A percentile compares a stretch with the other conserved stretches of the same genome.
phyloP scores from a whole-genome alignment of 2,329 filamentous ascomycete genomes.

The Trichoderma koningiopsis region DNA sequence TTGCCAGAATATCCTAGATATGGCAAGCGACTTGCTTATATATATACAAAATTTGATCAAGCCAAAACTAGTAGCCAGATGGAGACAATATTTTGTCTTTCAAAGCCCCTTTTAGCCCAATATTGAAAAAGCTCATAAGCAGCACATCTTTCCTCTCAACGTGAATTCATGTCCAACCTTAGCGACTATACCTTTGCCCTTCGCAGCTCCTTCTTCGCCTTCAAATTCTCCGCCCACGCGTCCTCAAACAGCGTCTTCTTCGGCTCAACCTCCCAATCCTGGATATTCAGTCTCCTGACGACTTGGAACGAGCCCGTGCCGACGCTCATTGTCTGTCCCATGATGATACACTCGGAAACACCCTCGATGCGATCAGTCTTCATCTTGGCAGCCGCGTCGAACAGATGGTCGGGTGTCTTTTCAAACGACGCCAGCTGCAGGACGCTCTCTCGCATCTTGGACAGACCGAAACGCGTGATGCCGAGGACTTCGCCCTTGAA shows the following conservation, averaged over 20 bases:
- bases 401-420: constrained; percentile 96
- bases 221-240: constrained; percentile 49
- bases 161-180: neutral
- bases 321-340: constrained; percentile 91
- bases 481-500: constrained; percentile 97
- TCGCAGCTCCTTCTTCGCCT: constrained; percentile 23
- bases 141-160: neutral
- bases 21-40: neutral
- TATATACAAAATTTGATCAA: constrained; percentile 2
- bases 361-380: constrained; percentile 92
- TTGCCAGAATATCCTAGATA: neutral
- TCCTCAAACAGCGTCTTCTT: constrained; percentile 73
- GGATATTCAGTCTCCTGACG: constrained; percentile 72
- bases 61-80: neutral
- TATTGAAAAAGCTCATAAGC: neutral
- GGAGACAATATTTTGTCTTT: neutral
- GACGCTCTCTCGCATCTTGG: constrained; percentile 94
- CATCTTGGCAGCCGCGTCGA: constrained; percentile 89
- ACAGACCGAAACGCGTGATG: constrained; percentile 93
- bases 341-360: constrained; percentile 95
- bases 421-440: constrained; percentile 95
- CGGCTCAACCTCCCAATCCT: constrained; percentile 57
- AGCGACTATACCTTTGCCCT: constrained; percentile 4
- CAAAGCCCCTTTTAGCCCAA: neutral
- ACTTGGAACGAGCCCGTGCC: constrained; percentile 94